Evolutionary conservation across 2,329 filamentous ascomycete genomes (phyloP).

Genomic region (Huntiella decipiens): DNA sequence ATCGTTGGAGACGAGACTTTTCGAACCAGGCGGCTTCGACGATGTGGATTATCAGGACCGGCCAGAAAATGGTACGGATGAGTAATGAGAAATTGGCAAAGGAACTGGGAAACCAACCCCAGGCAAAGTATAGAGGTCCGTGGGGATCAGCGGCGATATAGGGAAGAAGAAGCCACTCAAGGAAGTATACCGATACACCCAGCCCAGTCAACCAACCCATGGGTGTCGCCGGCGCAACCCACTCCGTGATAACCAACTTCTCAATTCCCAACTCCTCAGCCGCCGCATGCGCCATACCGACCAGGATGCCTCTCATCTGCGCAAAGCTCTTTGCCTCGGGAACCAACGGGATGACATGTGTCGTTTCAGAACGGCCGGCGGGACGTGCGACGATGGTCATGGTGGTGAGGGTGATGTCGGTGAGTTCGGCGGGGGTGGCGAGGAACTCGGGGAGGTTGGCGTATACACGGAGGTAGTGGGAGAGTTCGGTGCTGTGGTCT

Average conservation of each 20-base stretch:
- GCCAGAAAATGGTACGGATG: slow-evolving; percentile 36
- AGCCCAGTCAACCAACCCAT: slow-evolving; percentile 23
- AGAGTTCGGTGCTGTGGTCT: slow-evolving; percentile 57
- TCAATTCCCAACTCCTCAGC: slow-evolving; percentile 40
- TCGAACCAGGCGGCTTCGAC: slow-evolving; percentile 40
- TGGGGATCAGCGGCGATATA: not conserved
- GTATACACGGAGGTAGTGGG: slow-evolving; percentile 33
- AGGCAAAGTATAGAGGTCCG: not conserved
- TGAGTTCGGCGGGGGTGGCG: not conserved
- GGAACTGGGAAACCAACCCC: slow-evolving; percentile 24
- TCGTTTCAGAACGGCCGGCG: slow-evolving; percentile 14
- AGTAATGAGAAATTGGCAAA: slow-evolving; percentile 33
- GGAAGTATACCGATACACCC: slow-evolving; percentile 28
- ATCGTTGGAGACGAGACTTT: slow-evolving; percentile 25
- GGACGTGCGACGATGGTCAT: slow-evolving; percentile 42
- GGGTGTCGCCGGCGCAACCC: slow-evolving; percentile 19
- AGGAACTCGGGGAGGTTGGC: not conserved
- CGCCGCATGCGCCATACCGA: slow-evolving; percentile 46
- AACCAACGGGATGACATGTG: slow-evolving; percentile 39
- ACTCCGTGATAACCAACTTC: slow-evolving; percentile 25
- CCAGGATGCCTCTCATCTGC: slow-evolving; percentile 50
- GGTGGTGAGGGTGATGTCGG: slow-evolving; percentile 23
- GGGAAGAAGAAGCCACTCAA: slow-evolving; percentile 19
- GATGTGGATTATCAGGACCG: slow-evolving; percentile 45
- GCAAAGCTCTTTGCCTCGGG: slow-evolving; percentile 51